Conservation (phyloP, 306 rosid species). For the Quercus variabilis region DNA sequence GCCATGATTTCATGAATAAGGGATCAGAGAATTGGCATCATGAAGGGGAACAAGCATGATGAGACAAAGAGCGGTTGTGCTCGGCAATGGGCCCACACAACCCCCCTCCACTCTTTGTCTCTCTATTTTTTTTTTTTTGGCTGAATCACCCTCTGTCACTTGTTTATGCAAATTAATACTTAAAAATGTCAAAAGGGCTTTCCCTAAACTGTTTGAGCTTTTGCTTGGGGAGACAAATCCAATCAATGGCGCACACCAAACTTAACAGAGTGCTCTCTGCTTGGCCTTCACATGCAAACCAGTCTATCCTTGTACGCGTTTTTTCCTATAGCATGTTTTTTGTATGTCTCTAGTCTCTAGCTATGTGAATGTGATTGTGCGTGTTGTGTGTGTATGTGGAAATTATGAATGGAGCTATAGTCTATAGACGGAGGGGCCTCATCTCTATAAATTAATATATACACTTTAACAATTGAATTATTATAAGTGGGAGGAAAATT, state of each 20-base stretch:
- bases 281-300: neutral
- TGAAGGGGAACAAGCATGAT: slow-evolving; percentile 33
- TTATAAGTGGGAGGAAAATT: too few relatives aligned
- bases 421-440: too few relatives aligned
- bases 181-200: slow-evolving; percentile 13
- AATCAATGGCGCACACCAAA: slow-evolving; percentile 11
- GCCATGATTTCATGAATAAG: slow-evolving; percentile 34
- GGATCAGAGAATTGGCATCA: slow-evolving; percentile 35
- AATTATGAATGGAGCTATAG: too few relatives aligned
- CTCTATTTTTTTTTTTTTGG: neutral
- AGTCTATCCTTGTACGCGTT: neutral
- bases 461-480: too few relatives aligned
- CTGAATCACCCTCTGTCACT: neutral
- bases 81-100: slow-evolving; percentile 24
- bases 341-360: neutral
- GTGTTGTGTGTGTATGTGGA: too few relatives aligned
- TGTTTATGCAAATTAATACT: neutral
- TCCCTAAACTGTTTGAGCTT: neutral
- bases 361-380: neutral
- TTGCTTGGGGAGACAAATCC: slow-evolving; percentile 10
- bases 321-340: neutral
- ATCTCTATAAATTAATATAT: too few relatives aligned
- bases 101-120: slow-evolving; percentile 4
- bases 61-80: slow-evolving; percentile 20
- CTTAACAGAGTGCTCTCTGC: neutral